These are phyloP conservation scores for Nevesoporus exiguus DNA, from an alignment of 768 basidiomycete genomes.

Conservation along the genomic window DNA sequence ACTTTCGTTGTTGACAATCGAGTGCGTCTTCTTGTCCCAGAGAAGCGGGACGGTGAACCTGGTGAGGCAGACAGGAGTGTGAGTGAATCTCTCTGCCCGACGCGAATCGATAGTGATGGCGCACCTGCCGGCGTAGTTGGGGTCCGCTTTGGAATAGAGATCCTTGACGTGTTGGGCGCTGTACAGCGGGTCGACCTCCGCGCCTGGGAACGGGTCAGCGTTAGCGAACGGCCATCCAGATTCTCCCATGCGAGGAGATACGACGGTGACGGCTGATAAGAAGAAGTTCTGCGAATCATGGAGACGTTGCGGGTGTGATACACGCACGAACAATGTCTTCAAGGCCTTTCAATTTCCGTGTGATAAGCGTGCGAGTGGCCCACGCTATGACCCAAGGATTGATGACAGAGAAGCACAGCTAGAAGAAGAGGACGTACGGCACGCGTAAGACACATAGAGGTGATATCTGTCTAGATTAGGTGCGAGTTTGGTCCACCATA, in stretches of 20 bases:
- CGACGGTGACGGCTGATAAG: constrained; percentile 63
- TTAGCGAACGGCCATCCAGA: constrained; percentile 87
- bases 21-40: constrained; percentile 86
- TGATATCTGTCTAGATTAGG: constrained; percentile 71
- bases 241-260: constrained; percentile 83
- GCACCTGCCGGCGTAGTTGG: constrained; percentile 67
- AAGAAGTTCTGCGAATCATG: not conserved
- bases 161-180: constrained; percentile 72
- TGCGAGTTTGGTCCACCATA: not conserved
- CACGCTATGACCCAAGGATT: constrained; percentile 54
- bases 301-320: not conserved
- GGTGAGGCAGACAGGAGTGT: not conserved
- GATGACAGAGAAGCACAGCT: too few relatives aligned
- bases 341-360: constrained; percentile 88
- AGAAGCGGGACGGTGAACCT: constrained; percentile 87
- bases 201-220: constrained; percentile 63
- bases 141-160: constrained; percentile 75
- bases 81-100: constrained; percentile 33
- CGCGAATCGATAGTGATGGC: constrained; percentile 42
- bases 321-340: constrained; percentile 76
- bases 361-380: constrained; percentile 89
- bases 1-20: constrained; percentile 94
- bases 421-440: constrained; percentile 50
- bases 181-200: constrained; percentile 77
- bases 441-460: constrained; percentile 85